Percentiles rank a stretch among this genome's conserved stretches.
phyloP scores from a whole-genome alignment of 2,329 filamentous ascomycete genomes.

The Penicillium nordicum region DNA sequence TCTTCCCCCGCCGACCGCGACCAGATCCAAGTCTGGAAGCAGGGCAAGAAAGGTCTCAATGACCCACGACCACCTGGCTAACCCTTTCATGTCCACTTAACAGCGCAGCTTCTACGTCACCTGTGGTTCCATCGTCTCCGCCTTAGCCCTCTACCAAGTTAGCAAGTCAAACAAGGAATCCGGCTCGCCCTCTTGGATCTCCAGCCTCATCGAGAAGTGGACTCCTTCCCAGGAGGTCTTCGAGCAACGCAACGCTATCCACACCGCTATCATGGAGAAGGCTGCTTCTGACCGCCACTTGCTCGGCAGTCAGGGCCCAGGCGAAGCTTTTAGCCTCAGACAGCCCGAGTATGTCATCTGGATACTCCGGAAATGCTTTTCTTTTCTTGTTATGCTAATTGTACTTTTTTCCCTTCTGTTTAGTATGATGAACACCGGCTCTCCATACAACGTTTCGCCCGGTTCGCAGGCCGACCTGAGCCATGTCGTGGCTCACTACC shows the following conservation, averaged over 20 bases:
- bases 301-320: conserved; percentile 47
- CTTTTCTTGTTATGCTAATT: conserved; percentile 4
- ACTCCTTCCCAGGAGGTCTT: conserved; percentile 52
- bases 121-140: conserved; percentile 42
- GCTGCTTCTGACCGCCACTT: conserved; percentile 61
- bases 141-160: conserved; percentile 44
- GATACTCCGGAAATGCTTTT: neutral
- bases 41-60: conserved; percentile 11
- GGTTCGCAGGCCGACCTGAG: conserved; percentile 59
- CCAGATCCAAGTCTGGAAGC: conserved; percentile 8
- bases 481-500: conserved; percentile 60
- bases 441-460: conserved; percentile 62
- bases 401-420: neutral
- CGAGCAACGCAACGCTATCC: conserved; percentile 57
- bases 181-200: conserved; percentile 40
- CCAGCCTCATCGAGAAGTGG: conserved; percentile 54
- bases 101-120: conserved; percentile 49
- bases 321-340: conserved; percentile 52
- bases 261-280: conserved; percentile 60
- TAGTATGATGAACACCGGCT: conserved; percentile 61
- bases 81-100: conserved; percentile 17
- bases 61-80: conserved; percentile 12
- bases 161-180: conserved; percentile 38
- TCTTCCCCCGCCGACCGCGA: conserved; percentile 16
- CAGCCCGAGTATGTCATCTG: conserved; percentile 60